Base-by-base conservation (phyloP, 805 yeast species). In the Starmerella bombi region DNA sequence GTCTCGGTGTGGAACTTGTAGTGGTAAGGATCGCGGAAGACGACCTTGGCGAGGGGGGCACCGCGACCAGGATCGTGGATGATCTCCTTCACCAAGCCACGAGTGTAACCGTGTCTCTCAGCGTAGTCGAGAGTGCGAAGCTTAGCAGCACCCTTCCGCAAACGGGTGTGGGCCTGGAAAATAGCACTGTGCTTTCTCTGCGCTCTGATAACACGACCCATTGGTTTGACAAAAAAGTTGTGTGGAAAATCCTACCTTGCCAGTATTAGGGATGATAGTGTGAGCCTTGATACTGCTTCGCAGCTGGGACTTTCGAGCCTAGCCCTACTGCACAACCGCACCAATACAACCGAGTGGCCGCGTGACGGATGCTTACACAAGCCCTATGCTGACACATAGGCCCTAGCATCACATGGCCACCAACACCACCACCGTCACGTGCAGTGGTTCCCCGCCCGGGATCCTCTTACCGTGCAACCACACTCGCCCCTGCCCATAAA, bases 111-210 rank as follows among this genome's bases (percentile, higher is more conserved):
- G 71, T 88, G 95, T 70, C 94, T 88, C 77, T 91, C 98, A 70
- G 97, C 93, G 64, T 77, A 88, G 73, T 91, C 97, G 69, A 88
- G 80, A 67, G 94, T 81, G 80, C 98, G 84, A 70, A 88, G 80
- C 83, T 88, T 88, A 68, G 98, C 98, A 69, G 98, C 97, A 71
- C 98, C 98, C 75, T 91, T 83, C 82, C 98, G 85, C 72, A 91
- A 83, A 75, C 97, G 88, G 78, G 97, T 88, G 91, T 88, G 94
- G 65, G 98, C 79, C 69, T 93, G 80, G 85, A 91, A 91, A 79
- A 91, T 85, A 65, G 97, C 88, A 69, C 98, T 97, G 48, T 46
- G 53, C 77, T 91, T 91, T 85, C 99, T 86, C 80, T 91, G 99
- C 80, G 91, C 91, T 77, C 98, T 93, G 77, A 91, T 91, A 74